Evolutionary conservation across 2,329 filamentous ascomycete species (phyloP).

Genomic region (Sporothrix schenckii): DNA sequence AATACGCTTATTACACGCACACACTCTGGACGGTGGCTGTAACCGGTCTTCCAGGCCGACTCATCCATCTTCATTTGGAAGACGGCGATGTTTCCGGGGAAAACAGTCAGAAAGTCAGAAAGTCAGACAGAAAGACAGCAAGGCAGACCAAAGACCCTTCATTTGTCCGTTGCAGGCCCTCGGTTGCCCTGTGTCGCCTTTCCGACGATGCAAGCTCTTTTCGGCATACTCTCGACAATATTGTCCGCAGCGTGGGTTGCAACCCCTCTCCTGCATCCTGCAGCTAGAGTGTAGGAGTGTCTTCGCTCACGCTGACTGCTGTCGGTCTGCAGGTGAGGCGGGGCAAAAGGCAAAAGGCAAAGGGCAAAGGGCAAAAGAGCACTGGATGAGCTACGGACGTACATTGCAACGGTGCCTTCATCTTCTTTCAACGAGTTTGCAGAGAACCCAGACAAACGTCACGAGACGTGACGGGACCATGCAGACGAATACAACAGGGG

Average conservation of each 20-base stretch:
- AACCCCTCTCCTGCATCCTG: background rate
- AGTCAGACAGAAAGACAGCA: no score
- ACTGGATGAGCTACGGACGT: no score
- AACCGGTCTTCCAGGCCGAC: constrained; percentile 7
- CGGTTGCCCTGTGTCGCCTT: no score
- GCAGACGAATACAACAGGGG: background rate
- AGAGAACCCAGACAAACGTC: background rate
- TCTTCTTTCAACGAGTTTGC: no score
- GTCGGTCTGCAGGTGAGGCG: constrained; percentile 23
- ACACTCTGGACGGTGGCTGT: background rate
- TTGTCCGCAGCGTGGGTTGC: background rate
- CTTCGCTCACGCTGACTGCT: background rate
- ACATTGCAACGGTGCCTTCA: background rate
- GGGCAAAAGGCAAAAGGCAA: constrained; percentile 8
- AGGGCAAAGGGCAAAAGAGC: background rate
- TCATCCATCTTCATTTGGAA: background rate
- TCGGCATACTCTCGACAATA: background rate
- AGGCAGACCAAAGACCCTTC: no score
- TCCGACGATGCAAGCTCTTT: constrained; percentile 8
- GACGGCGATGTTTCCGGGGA: background rate
- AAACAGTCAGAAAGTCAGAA: no score
- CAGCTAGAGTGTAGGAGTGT: background rate
- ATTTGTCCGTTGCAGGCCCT: no score
- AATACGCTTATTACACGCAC: background rate
- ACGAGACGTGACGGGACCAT: background rate